Base-by-base conservation (phyloP, 1,284 basidiomycete genomes). In the Acaromyces ingoldii region DNA sequence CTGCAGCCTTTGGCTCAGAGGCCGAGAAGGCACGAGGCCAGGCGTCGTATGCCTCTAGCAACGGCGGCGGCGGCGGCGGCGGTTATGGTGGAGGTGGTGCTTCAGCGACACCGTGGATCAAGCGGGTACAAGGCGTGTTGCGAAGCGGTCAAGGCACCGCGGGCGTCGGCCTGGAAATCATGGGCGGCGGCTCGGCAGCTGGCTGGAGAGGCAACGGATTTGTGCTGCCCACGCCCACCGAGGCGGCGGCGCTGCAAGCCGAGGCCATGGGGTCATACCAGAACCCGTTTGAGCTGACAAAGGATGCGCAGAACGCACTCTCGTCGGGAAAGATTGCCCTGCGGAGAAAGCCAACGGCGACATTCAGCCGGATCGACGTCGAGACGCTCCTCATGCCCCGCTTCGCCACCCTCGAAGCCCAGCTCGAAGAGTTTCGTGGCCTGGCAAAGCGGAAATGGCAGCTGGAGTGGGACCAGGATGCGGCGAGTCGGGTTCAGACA, bases 161-260 rank as follows among this genome's bases (percentile, higher is more conserved):
- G 53, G 51, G 67, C 50, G 49, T 67, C 37, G 63, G 66, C 1
- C 22, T 49, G 3, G 52, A 60, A 5, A 54, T 53, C 2, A 66
- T 68, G 13, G 71, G 72, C 29, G 76, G 70, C 15, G 75, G 71
- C 1, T 68, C 65, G 52, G 72, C 68, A 4, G 75, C 65, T 5
- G 68, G 62, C 4, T 77, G 75, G 75, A 53, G 72, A 2, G 75
- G 74, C 7, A 74, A 70, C 45, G 76, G 76, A 1, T 76, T 75
- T 41, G 72, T 70, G 15, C 62, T 73, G 36, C 69, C 76, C 0
- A 60, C 59, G 24, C 57, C 71, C 41, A 56, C 44, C 33, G 66
- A 70, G 49, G 55, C 61, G 15, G 55, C 50, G 3, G 40, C 62
- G 39, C 53, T 70, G 28, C 56, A 58, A 22, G 46, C 62, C 1